Percentiles rank a stretch among this genome's conserved stretches.
These are phyloP conservation scores for Neopestalotiopsis sp. DNA, from an alignment of 2,329 filamentous ascomycete genomes.

Conservation along the genomic window DNA sequence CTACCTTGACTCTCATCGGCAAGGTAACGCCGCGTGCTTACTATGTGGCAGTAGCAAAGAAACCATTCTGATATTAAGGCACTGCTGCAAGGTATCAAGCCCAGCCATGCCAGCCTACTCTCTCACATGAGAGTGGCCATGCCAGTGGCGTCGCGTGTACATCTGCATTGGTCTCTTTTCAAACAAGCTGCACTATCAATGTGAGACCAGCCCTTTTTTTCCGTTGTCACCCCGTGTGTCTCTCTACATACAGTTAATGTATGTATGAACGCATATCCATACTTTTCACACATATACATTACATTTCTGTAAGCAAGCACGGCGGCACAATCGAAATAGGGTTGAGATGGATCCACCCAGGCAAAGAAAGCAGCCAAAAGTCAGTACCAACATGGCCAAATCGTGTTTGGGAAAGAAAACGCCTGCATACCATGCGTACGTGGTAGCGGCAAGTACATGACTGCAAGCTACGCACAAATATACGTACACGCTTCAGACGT, in stretches of 20 bases:
- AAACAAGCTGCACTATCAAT: slow-evolving; percentile 3
- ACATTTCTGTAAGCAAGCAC: not conserved
- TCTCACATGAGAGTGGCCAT: not conserved
- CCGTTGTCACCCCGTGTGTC: not conserved
- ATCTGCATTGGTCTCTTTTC: slow-evolving; percentile 1
- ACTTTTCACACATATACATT: not conserved
- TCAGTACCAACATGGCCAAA: no score
- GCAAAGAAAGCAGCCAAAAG: no score
- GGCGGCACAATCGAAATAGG: slow-evolving; percentile 1
- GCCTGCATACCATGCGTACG: not conserved
- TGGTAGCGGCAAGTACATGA: no score
- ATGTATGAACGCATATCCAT: not conserved
- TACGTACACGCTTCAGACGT: not conserved
- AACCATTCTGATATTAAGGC: not conserved
- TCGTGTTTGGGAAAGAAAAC: not conserved
- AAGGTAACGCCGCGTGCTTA: not conserved
- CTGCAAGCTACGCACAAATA: not conserved
- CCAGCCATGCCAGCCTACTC: not conserved
- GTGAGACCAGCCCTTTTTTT: not conserved
- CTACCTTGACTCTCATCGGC: not conserved
- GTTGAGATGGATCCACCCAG: not conserved
- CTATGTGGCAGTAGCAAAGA: not conserved
- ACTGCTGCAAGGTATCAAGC: no score
- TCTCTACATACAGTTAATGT: not conserved
- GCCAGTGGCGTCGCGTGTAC: not conserved